Evolutionary conservation across 1,139 yeast genomes (phyloP).

Genomic region (Pichia sp.): DNA sequence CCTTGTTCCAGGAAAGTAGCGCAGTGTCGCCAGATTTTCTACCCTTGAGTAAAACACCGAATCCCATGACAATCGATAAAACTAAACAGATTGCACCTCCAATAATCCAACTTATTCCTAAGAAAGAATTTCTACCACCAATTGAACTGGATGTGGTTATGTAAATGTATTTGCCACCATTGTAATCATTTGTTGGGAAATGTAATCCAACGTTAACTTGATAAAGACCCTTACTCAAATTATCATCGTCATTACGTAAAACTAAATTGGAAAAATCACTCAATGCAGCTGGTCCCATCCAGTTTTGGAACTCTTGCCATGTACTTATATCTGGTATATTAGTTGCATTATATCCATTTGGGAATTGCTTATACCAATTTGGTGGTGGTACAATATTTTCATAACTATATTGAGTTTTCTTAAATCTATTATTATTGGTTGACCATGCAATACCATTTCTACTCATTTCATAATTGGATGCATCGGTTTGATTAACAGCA

Average conservation of each 20-base stretch:
- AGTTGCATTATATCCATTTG: conserved; percentile 82
- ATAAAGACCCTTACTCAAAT: conserved; percentile 61
- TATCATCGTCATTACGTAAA: conserved; percentile 65
- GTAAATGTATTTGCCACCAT: conserved; percentile 77
- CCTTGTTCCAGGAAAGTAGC: conserved; percentile 62
- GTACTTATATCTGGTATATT: conserved; percentile 74
- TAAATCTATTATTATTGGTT: conserved; percentile 69
- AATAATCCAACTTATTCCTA: conserved; percentile 85
- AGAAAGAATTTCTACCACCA: conserved; percentile 84
- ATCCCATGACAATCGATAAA: conserved; percentile 51
- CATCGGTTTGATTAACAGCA: conserved; percentile 39
- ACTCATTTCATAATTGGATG: conserved; percentile 53
- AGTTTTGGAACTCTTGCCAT: conserved; percentile 86
- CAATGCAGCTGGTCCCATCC: conserved; percentile 96
- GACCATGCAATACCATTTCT: conserved; percentile 80
- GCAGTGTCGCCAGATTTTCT: conserved; percentile 70
- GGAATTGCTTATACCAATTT: conserved; percentile 78
- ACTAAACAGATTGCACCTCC: conserved; percentile 84
- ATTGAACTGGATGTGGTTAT: conserved; percentile 78
- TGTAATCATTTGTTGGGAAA: conserved; percentile 78
- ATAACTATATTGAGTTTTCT: conserved; percentile 66
- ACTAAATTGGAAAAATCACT: conserved; percentile 81
- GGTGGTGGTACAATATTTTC: conserved; percentile 90
- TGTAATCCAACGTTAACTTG: conserved; percentile 70
- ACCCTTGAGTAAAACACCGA: conserved; percentile 59